phyloP scores from a whole-genome alignment of 768 basidiomycete species.

The Pleurotus citrinopileatus region DNA sequence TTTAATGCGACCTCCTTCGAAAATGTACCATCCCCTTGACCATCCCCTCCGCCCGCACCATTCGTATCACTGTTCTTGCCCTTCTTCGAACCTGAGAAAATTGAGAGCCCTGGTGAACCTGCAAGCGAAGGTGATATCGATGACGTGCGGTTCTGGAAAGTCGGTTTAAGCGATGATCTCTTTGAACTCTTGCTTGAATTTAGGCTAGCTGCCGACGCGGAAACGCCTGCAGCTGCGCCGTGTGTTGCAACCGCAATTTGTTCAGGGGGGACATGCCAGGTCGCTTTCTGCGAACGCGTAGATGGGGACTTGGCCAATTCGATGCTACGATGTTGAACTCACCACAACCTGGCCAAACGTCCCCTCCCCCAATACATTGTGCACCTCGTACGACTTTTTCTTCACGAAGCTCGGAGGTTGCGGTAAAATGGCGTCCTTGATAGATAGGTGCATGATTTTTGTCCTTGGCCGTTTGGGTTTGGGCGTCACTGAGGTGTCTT shows the following conservation, averaged over 20 bases:
- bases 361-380: conserved; percentile 74
- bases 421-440: conserved; percentile 63
- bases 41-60: background rate
- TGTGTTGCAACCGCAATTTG: conserved; percentile 53
- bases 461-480: background rate
- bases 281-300: conserved; percentile 52
- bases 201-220: conserved; percentile 2
- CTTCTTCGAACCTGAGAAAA: background rate
- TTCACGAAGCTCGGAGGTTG: conserved; percentile 86
- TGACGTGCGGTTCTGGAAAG: background rate
- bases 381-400: conserved; percentile 79
- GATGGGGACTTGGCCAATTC: conserved; percentile 3
- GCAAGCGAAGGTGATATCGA: background rate
- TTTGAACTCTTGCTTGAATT: conserved; percentile 13
- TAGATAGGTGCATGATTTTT: conserved; percentile 22
- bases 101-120: background rate
- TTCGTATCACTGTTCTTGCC: background rate
- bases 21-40: conserved; percentile 23
- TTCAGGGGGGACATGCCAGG: conserved; percentile 72
- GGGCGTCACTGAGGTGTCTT: background rate
- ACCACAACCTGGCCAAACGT: conserved; percentile 92
- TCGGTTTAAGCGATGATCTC: conserved; percentile 16
- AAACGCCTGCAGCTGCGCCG: conserved; percentile 47
- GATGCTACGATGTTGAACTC: conserved; percentile 13
- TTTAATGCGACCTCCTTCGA: conserved; percentile 82